Base-by-base conservation (phyloP, 176 grass and related monocot genomes). In the Miscanthus lutarioriparius region DNA sequence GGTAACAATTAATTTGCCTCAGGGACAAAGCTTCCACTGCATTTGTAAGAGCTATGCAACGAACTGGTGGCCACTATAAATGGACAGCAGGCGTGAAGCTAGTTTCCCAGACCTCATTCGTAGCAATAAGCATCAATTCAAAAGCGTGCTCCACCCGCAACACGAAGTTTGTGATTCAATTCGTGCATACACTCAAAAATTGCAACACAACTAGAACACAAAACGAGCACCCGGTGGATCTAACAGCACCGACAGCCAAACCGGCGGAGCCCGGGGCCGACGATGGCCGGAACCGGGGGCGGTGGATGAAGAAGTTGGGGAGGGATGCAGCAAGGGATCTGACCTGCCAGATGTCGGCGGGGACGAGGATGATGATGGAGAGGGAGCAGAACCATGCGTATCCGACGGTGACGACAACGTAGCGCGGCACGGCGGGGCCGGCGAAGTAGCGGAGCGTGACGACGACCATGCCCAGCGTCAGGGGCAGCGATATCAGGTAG, bases 351-450 rank as follows among this genome's bases (percentile, higher is more conserved):
- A 99, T 99, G 84, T 99, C 96, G 47, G 96, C 96, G 64, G 96
- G 96, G 64, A 99, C 96, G 75, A 99, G 93, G 88, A 99, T 99
- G 88, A 99, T 99, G 81, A 99, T 91, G 70, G 96, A 95, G 74
- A 99, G 91, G 74, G 96, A 99, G 91, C 93, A 96, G 86, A 99
- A 99, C 96, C 96, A 99, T 54, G 96, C 94, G 88, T 99, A 99
- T 75, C 96, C 96, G 86, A 99, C 96, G 84, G 96, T 94, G 61
- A 82, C 74, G 35, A 94, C 53, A 64, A 99, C 96, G 86, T 99
- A 96, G 35, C 88, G 85, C 64, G 96, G 96, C 81, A 94, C 91
- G 71, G 85, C 93, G 6, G 96, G 96, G 67, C 96, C 96, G 64
- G 96, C 93, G 88, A 99, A 99, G 90, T 99, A 99, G 79, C 91